phyloP scores from a whole-genome alignment of 2,329 filamentous ascomycete genomes.

The Trichoderma lentiforme region DNA sequence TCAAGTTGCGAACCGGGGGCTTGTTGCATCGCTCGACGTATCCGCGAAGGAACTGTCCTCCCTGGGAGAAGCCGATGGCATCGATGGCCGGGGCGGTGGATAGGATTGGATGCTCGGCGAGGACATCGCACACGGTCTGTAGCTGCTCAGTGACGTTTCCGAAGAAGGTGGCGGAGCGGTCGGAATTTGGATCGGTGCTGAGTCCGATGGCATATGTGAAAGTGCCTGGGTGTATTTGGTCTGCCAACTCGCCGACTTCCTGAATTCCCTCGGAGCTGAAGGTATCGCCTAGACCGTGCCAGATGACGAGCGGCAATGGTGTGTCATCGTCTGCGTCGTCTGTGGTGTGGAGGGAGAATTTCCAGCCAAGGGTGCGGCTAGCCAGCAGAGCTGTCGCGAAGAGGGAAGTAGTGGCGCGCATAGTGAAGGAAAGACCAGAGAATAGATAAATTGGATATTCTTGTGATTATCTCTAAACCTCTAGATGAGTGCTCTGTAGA shows the following conservation, averaged over 20 bases:
- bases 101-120: slow-evolving; percentile 73
- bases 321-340: slow-evolving; percentile 50
- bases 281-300: slow-evolving; percentile 80
- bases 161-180: slow-evolving; percentile 83
- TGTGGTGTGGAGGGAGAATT: slow-evolving; percentile 25
- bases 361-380: background rate
- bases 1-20: slow-evolving; percentile 70
- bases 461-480: too few species aligned
- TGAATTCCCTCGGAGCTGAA: slow-evolving; percentile 74
- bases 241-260: slow-evolving; percentile 67
- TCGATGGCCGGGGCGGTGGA: slow-evolving; percentile 80
- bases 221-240: slow-evolving; percentile 74
- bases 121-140: slow-evolving; percentile 69
- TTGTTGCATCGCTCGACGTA: slow-evolving; percentile 84
- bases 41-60: slow-evolving; percentile 90
- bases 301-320: slow-evolving; percentile 88
- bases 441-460: background rate
- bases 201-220: slow-evolving; percentile 78
- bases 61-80: slow-evolving; percentile 91
- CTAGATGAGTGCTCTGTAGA: background rate
- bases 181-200: slow-evolving; percentile 59
- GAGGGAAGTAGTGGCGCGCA: slow-evolving; percentile 1
- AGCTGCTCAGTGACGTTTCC: slow-evolving; percentile 85
- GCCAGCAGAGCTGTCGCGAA: slow-evolving; percentile 13
- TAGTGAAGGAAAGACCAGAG: background rate